Conservation (phyloP, 257 asterid species). For the Galeopsis tetrahit region DNA sequence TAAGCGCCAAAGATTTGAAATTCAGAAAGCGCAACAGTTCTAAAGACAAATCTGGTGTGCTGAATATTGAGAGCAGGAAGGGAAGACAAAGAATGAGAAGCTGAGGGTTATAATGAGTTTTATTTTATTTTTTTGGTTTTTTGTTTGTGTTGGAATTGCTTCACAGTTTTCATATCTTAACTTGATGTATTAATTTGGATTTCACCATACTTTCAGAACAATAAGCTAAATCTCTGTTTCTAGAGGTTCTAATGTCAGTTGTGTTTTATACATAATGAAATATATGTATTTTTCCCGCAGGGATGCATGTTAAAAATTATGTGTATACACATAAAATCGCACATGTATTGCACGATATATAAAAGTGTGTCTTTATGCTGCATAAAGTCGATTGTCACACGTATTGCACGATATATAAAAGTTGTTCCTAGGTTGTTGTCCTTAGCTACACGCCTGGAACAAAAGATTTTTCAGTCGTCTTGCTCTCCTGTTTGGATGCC, state of each 20-base stretch:
- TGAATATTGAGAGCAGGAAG: constrained; percentile 40
- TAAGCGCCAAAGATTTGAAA: too few relatives aligned
- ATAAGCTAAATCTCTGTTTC: background rate
- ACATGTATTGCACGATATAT: background rate
- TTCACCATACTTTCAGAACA: background rate
- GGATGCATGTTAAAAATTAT: background rate
- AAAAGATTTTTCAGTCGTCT: too few relatives aligned
- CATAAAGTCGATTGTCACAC: too few relatives aligned
- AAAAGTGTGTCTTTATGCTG: background rate
- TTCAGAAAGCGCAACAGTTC: too few relatives aligned
- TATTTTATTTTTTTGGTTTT: background rate
- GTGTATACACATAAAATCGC: background rate
- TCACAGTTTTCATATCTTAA: background rate
- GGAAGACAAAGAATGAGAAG: constrained; percentile 38
- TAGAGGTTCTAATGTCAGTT: background rate
- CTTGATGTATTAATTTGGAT: background rate
- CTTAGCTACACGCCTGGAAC: too few relatives aligned
- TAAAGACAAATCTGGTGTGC: constrained; percentile 11
- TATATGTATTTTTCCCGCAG: background rate
- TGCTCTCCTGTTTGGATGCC: too few relatives aligned
- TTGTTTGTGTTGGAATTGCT: background rate
- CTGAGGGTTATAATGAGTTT: background rate
- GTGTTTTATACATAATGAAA: background rate
- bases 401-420: too few relatives aligned
- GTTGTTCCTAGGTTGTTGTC: too few relatives aligned